Percentiles rank a stretch among this genome's conserved stretches.
phyloP scores from a whole-genome alignment of 805 yeast species.

The Cyberlindnera japonica region DNA sequence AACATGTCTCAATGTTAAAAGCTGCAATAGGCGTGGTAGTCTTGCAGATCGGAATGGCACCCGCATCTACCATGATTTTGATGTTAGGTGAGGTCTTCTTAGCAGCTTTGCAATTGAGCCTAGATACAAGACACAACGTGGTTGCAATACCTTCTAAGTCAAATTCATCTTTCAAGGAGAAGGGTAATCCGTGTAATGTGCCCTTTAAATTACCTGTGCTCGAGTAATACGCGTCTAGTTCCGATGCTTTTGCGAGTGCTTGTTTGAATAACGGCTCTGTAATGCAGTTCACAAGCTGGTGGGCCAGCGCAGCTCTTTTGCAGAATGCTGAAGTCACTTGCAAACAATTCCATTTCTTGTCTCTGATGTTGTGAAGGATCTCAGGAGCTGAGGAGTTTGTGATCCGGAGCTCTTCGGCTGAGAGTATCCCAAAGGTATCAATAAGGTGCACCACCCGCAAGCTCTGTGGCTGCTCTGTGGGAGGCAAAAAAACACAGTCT shows the following conservation, averaged over 20 bases:
- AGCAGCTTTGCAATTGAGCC: constrained; percentile 48
- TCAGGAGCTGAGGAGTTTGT: constrained; percentile 33
- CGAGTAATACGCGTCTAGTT: constrained; percentile 46
- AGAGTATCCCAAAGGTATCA: not conserved
- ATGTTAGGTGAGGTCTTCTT: constrained; percentile 37
- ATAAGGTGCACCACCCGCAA: not conserved
- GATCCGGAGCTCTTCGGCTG: constrained; percentile 33
- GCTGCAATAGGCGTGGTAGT: constrained; percentile 51
- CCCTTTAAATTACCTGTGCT: constrained; percentile 49
- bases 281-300: constrained; percentile 42
- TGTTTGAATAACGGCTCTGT: constrained; percentile 43
- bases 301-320: constrained; percentile 56
- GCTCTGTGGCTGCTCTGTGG: not conserved
- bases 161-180: constrained; percentile 49
- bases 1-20: constrained; percentile 44
- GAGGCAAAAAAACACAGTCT: not conserved
- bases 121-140: constrained; percentile 43
- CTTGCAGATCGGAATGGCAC: constrained; percentile 52
- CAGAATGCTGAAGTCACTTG: constrained; percentile 51
- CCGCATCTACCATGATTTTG: constrained; percentile 37
- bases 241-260: constrained; percentile 52
- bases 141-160: constrained; percentile 44
- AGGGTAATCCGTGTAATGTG: constrained; percentile 65
- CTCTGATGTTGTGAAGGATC: constrained; percentile 28
- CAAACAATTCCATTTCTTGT: constrained; percentile 33